Evolutionary conservation across 805 yeast genomes (phyloP).

Genomic region (Blastobotrys chiropterorum): DNA sequence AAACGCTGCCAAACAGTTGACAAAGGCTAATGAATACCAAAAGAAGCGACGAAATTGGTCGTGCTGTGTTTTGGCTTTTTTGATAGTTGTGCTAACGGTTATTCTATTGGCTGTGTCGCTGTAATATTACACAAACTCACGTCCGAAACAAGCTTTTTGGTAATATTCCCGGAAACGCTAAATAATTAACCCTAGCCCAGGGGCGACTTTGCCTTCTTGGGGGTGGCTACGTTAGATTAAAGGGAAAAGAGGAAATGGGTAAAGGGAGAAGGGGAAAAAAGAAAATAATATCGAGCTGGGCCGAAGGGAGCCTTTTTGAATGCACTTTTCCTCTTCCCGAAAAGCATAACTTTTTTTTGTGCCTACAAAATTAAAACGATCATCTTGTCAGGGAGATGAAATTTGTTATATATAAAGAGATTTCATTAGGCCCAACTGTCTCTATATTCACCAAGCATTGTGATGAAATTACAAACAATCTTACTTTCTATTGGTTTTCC

Average conservation of each 20-base stretch:
- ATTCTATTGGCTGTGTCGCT: constrained; percentile 32
- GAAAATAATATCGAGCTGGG: neutral
- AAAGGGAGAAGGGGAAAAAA: neutral
- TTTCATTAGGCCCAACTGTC: no score
- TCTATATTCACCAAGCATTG: neutral
- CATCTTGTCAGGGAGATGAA: neutral
- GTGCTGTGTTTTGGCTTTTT: constrained; percentile 53
- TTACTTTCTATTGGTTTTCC: neutral
- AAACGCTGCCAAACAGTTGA: constrained; percentile 63
- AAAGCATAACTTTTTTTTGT: neutral
- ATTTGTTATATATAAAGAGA: neutral
- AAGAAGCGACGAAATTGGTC: constrained; percentile 65
- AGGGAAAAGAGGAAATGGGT: no score
- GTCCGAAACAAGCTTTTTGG: neutral
- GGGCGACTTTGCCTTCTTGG: constrained; percentile 64
- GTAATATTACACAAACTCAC: neutral
- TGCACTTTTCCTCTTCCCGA: no score
- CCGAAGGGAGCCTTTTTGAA: no score
- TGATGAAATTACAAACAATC: neutral
- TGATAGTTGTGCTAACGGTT: constrained; percentile 53
- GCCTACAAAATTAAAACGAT: no score
- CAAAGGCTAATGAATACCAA: constrained; percentile 72
- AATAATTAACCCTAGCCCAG: constrained; percentile 63
- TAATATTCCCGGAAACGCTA: constrained; percentile 14
- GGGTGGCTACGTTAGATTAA: no score